Base-by-base conservation (phyloP, 2,329 filamentous ascomycete species). In the Neobulgaria alba region DNA sequence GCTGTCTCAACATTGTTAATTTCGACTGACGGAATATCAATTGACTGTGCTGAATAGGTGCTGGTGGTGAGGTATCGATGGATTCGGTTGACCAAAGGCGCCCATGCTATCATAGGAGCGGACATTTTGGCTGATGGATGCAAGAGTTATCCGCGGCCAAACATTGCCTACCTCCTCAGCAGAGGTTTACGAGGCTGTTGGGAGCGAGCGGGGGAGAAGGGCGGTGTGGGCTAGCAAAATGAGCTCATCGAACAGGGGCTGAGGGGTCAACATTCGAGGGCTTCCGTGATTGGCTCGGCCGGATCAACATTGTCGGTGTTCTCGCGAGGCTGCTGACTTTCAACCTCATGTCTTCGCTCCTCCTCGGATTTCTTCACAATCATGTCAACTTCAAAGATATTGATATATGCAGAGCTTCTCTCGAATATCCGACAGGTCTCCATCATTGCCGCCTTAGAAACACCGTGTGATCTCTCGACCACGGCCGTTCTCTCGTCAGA, bases 1-100 rank as follows among this genome's bases (percentile, higher is more conserved):
- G 79, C 72, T 4, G 81, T 82, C 65, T 96, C 90, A 54, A 95
- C 74, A 60, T 84, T 76, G 63, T 93, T 79, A 42, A 86, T 71
- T 49, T 84, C 69, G 41, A 90, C 80, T 0, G 83, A 68, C 7
- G 82, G 71, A 5, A 95, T 58, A 38, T 69, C 56, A 52, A 80
- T 73, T 35, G 65, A 60, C 40, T 59, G 57, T 12, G 60, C 33
- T 4, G 52, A 43, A 40, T 52, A 48, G 45, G 45, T 57, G 42
- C 51, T 51, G 23, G 46, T 57, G 23, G 55, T 58, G 9, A 58
- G 35, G 38, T 55, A 60, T 47, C 51, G 51, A 41, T 67, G 53
- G 16, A 67, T 42, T 31, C 61, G 55, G 37, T 63, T 63, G 31
- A 67, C 57, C 33, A 65, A 42, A n/a, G 66, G 66, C 19, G 65